Evolutionary conservation across 306 rosid species (phyloP), one percentile per base, ranked within the genome.

Genomic region (Fragaria vesca): DNA sequence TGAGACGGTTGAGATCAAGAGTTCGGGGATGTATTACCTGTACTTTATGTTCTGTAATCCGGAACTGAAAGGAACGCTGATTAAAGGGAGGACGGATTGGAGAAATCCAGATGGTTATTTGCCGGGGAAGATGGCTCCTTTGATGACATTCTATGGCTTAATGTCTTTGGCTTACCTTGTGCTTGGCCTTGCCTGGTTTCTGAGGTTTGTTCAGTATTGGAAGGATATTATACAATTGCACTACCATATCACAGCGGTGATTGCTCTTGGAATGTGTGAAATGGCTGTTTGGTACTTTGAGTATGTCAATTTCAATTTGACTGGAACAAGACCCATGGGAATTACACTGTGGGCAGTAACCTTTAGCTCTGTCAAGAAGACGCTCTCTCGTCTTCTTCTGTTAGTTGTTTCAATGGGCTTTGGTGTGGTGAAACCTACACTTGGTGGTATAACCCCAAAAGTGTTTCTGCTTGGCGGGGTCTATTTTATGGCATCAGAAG

Each of bases 241-340:
- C 73, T 94, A 94, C 77, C 94, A 94, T 38, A 91, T 94, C 45
- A 94, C 98, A 12, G 88, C 89, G 5, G 96, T 94, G 5, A 94
- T 94, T 84, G 93, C 91, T 42, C 97, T 94, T 52, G 98, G 97
- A 21, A 94, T 94, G 98, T 91, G 97, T 26, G 98, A 94, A 87
- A 91, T 90, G 97, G 97, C 94, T 43, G 89, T 94, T 5, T 94
- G 98, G 98, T 94, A 94, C 81, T 94, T 91, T 68, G 98, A 94
- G 88, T 94, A 91, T 79, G 91, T 83, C 45, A 94, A 94, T 76
- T 90, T 94, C 79, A 94, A 94, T 87, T 87, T 93, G 11, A 94
- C 97, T 46, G 96, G 97, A 67, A 79, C 78, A 28, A 90, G 98
- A 84, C 98, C 98, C 4, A 94, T 94, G 93, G 96, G 86, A 40